phyloP scores from a whole-genome alignment of 306 rosid genomes.

The Quillaja saponaria region DNA sequence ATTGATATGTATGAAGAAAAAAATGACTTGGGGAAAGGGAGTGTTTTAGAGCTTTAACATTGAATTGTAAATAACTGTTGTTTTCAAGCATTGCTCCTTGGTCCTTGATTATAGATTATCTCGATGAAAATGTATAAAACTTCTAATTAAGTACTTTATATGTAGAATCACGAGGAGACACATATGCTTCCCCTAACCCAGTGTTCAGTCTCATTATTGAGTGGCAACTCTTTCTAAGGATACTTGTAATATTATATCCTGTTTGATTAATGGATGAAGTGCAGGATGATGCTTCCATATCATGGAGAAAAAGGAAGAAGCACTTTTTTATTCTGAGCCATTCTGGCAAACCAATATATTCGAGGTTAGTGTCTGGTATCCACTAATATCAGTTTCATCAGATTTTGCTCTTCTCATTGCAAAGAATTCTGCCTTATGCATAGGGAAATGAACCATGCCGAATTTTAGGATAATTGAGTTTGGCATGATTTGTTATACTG shows the following conservation, averaged over 20 bases:
- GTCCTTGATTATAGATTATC: slow-evolving; percentile 7
- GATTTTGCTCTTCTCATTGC: slow-evolving; percentile 14
- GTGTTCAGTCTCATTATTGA: slow-evolving; percentile 12
- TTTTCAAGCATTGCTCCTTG: slow-evolving; percentile 5
- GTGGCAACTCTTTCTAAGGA: slow-evolving; percentile 12
- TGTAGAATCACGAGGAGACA: background rate
- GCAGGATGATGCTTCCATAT: slow-evolving; percentile 94
- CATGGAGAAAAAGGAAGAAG: slow-evolving; percentile 96
- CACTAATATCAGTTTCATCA: slow-evolving; percentile 17
- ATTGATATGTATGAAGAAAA: background rate
- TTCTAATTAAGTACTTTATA: slow-evolving; percentile 17
- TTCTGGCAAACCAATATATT: slow-evolving; percentile 93
- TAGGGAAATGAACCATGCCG: too few species aligned
- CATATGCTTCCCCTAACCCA: background rate
- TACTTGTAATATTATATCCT: slow-evolving; percentile 36
- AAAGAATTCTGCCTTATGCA: slow-evolving; percentile 7
- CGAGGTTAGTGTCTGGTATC: slow-evolving; percentile 61
- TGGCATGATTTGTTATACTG: too few species aligned
- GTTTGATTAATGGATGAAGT: slow-evolving; percentile 61
- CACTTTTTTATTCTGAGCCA: slow-evolving; percentile 82
- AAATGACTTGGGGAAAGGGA: background rate
- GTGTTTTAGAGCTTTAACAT: background rate
- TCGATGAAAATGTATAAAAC: background rate
- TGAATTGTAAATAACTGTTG: background rate
- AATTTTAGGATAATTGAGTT: too few species aligned